A percentile compares a stretch with the other conserved stretches of the same genome.
phyloP scores from a whole-genome alignment of 2,329 filamentous ascomycete species.

The Lithohypha guttulata region DNA sequence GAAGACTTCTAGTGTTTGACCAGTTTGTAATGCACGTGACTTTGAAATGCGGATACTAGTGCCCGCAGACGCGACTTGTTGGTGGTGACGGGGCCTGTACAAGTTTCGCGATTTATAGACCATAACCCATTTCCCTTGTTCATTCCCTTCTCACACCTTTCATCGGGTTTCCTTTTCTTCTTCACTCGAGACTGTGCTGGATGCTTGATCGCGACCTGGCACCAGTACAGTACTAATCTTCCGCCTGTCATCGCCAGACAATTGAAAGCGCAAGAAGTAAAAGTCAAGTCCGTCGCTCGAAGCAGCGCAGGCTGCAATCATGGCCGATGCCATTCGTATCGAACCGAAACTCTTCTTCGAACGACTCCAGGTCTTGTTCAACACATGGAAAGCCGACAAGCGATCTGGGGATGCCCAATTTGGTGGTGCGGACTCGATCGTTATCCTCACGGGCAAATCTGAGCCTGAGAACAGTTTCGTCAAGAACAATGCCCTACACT shows the following conservation, averaged over 20 bases:
- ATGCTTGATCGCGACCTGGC: too few relatives aligned
- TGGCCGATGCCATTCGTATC: constrained; percentile 82
- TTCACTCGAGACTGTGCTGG: too few relatives aligned
- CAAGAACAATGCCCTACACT: constrained; percentile 96
- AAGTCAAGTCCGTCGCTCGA: constrained; percentile 1
- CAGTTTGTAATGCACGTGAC: too few relatives aligned
- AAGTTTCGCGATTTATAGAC: too few relatives aligned
- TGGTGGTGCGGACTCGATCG: constrained; percentile 72
- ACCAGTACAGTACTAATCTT: too few relatives aligned
- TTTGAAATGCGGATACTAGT: too few relatives aligned
- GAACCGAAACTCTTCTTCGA: constrained; percentile 90
- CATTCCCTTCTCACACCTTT: too few relatives aligned
- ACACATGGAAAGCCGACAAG: constrained; percentile 94
- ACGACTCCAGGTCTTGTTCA: constrained; percentile 74
- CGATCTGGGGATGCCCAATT: constrained; percentile 66
- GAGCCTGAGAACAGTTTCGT: constrained; percentile 71
- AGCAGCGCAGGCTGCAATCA: constrained; percentile 26
- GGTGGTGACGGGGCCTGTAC: too few relatives aligned
- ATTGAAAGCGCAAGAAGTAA: background rate
- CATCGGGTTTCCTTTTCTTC: too few relatives aligned
- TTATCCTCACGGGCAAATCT: constrained; percentile 89
- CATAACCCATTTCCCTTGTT: too few relatives aligned
- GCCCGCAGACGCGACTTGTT: too few relatives aligned
- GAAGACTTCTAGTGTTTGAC: too few relatives aligned
- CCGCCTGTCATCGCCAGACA: background rate